Evolutionary conservation across 140 eudicot species (phyloP), one percentile per base, ranked within the genome.

Genomic region (Bidens hawaiensis): DNA sequence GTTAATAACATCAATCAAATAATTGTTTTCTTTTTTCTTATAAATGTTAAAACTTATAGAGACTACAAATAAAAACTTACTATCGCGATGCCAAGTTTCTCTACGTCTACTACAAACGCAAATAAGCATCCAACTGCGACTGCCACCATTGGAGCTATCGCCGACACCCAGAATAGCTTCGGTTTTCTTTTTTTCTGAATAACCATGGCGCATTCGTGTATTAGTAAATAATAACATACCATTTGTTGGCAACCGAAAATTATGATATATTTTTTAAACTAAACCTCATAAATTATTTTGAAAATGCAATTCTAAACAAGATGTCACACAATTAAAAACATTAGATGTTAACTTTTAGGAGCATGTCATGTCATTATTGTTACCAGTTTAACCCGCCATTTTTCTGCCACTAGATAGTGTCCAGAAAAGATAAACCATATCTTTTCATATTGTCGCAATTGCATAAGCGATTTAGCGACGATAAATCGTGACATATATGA

Each of bases 111-210:
- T 38, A 74, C 60, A 62, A 73, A 84, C n/a, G 91, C 88, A 30
- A 90, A 67, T 25, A 84, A 40, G 48, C 96, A 69, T 18, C 94
- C 96, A 13, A 62, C 22, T 2, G 81, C 33, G 11, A 90, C 97
- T 0, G 67, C 73, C 38, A 78, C 47, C 52, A 87, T 75, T 6
- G 97, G 97, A 50, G 90, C 86, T 23, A 87, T 74, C n/a, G 97
- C 97, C 22, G 97, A 79, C 12, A 90, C 83, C 90, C 88, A 81
- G 57, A 87, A 87, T 40, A 87, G 52, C 65, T 84, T 82, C 21
- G 97, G 96, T 36, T 62, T 84, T 75, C 70, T 87, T 43, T 76
- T 67, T 53, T 78, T 90, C 97, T 90, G 94, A 78, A 42, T 3
- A 25, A 27, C 58, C 30, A 55, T 26, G 38, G 5, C 0, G 22